Evolutionary conservation across 1,139 yeast genomes (phyloP).

Genomic region (Kodamaea ohmeri): DNA sequence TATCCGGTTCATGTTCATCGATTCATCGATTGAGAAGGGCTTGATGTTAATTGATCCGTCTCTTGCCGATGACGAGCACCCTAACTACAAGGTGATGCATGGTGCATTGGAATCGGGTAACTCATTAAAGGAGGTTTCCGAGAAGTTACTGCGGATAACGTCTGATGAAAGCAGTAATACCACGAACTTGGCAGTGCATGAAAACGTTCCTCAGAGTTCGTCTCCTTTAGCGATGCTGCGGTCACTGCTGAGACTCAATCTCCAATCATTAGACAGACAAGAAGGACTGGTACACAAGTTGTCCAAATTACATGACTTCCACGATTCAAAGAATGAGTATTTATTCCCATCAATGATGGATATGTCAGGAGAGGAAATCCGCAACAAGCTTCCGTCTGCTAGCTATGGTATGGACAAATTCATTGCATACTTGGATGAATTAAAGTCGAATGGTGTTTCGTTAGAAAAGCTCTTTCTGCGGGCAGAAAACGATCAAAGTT

Average conservation of each 20-base stretch:
- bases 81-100: slow-evolving; percentile 11
- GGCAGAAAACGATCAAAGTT: slow-evolving; percentile 11
- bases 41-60: slow-evolving; percentile 48
- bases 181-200: slow-evolving; percentile 1
- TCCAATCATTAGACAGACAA: slow-evolving; percentile 35
- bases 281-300: slow-evolving; percentile 44
- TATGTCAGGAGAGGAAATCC: slow-evolving; percentile 52
- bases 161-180: slow-evolving; percentile 6
- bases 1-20: slow-evolving; percentile 63
- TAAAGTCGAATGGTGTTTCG: slow-evolving; percentile 52
- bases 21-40: slow-evolving; percentile 68
- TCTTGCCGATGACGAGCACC: slow-evolving; percentile 21
- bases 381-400: slow-evolving; percentile 40
- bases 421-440: slow-evolving; percentile 45
- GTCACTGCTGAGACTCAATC: slow-evolving; percentile 35
- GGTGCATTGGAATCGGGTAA: slow-evolving; percentile 9
- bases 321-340: slow-evolving; percentile 17
- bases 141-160: slow-evolving; percentile 9
- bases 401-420: slow-evolving; percentile 51
- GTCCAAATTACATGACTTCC: slow-evolving; percentile 29
- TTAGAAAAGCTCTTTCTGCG: slow-evolving; percentile 48
- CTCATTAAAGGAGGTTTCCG: slow-evolving; percentile 17
- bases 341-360: slow-evolving; percentile 22
- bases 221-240: slow-evolving; percentile 34
- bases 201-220: slow-evolving; percentile 16